Evolutionary conservation across 192 early-diverging fungal genomes (phyloP).

Genomic region (Backusella tuberculispora): DNA sequence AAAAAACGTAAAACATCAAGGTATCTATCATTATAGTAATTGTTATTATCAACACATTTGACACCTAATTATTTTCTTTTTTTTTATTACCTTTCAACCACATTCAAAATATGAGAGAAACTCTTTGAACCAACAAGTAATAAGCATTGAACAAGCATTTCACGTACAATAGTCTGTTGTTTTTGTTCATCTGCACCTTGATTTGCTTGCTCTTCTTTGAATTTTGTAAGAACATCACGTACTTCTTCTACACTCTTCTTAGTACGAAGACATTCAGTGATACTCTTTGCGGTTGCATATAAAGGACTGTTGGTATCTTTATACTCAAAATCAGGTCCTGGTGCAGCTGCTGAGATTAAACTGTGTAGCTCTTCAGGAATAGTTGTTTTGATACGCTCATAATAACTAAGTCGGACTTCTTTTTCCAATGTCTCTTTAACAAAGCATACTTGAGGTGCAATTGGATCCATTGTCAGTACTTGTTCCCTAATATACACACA

Average conservation of each 20-base stretch:
- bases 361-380: constrained; percentile 69
- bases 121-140: constrained; percentile 89
- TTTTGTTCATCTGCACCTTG: constrained; percentile 37
- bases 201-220: constrained; percentile 43
- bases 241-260: constrained; percentile 56
- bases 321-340: constrained; percentile 75
- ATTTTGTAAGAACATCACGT: constrained; percentile 44
- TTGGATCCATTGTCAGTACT: constrained; percentile 51
- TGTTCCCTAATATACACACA: constrained; percentile 48
- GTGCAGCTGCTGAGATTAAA: constrained; percentile 65
- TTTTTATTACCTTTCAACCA: constrained; percentile 78
- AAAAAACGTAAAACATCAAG: constrained; percentile 61
- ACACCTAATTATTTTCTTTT: neutral
- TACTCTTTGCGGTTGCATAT: constrained; percentile 42
- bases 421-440: constrained; percentile 87
- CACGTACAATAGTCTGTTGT: constrained; percentile 63
- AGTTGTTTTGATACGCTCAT: constrained; percentile 80
- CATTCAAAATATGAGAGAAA: constrained; percentile 92
- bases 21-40: constrained; percentile 50
- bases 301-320: constrained; percentile 54
- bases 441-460: constrained; percentile 71
- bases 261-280: constrained; percentile 47
- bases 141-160: constrained; percentile 82
- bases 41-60: neutral
- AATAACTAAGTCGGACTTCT: constrained; percentile 86